These are phyloP conservation scores for Penicillium verhagenii DNA, from an alignment of 495 filamentous ascomycete species.

Conservation along the genomic window DNA sequence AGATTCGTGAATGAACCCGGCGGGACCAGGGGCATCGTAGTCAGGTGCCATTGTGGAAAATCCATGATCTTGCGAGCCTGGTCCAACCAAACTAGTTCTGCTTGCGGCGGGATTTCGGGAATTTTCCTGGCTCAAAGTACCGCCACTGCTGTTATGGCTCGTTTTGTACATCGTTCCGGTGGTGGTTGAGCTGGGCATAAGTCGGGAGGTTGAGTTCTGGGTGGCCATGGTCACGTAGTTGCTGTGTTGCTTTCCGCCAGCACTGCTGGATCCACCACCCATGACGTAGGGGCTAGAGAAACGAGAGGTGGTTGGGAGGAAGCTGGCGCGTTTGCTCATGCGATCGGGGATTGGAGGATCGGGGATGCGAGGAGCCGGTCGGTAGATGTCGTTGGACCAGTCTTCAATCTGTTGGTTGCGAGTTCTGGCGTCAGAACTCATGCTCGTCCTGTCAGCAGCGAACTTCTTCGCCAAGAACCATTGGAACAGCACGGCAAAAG, in stretches of 20 bases:
- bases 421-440: constrained; percentile 67
- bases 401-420: constrained; percentile 95
- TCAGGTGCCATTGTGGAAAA: constrained; percentile 59
- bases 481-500: constrained; percentile 87
- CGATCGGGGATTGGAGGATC: constrained; percentile 68
- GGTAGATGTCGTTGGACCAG: constrained; percentile 97
- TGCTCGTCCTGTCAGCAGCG: constrained; percentile 72
- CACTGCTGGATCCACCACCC: constrained; percentile 48
- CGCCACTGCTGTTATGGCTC: constrained; percentile 65
- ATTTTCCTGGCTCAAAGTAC: constrained; percentile 48
- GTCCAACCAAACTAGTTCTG: constrained; percentile 50
- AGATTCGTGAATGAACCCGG: constrained; percentile 90
- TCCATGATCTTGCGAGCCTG: constrained; percentile 37
- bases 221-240: constrained; percentile 93
- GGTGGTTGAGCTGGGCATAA: constrained; percentile 60
- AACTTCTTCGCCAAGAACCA: constrained; percentile 89
- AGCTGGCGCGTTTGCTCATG: constrained; percentile 75
- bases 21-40: constrained; percentile 73
- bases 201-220: constrained; percentile 74
- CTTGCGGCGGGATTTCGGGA: constrained; percentile 45
- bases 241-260: constrained; percentile 43
- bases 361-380: constrained; percentile 74
- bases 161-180: constrained; percentile 64
- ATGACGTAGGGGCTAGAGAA: constrained; percentile 92
- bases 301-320: constrained; percentile 79